phyloP scores from a whole-genome alignment of 139 green algal species.

The Deuterostichococcus epilithicus region DNA sequence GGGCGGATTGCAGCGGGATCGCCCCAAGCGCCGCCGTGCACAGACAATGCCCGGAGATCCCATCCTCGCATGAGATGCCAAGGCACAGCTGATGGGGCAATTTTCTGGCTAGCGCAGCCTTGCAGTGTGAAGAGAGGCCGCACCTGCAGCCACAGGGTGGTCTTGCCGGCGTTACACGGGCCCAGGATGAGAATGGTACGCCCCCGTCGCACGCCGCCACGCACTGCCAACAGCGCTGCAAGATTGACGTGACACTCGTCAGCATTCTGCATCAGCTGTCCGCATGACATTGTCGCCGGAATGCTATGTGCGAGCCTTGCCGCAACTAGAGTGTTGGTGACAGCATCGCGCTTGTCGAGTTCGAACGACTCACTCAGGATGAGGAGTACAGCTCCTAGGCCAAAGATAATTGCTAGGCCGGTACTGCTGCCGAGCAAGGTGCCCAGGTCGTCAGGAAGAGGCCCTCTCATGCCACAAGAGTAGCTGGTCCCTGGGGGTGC shows the following conservation, averaged over 20 bases:
- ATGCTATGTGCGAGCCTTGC: too few species aligned
- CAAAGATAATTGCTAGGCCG: slow-evolving; percentile 3
- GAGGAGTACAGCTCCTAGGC: slow-evolving; percentile 1
- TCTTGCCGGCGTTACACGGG: slow-evolving; percentile 70
- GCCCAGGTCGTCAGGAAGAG: not conserved
- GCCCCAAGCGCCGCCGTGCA: too few species aligned
- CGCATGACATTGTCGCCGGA: too few species aligned
- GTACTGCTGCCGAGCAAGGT: not conserved
- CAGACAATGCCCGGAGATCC: too few species aligned
- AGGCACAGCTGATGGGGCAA: not conserved
- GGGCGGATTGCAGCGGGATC: too few species aligned
- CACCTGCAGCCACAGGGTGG: slow-evolving; percentile 66
- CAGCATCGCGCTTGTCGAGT: too few species aligned
- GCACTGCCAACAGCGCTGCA: slow-evolving; percentile 19
- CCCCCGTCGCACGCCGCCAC: slow-evolving; percentile 6
- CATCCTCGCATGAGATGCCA: not conserved
- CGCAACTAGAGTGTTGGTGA: too few species aligned
- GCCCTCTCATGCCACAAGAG: not conserved
- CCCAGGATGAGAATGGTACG: slow-evolving; percentile 57
- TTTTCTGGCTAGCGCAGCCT: not conserved
- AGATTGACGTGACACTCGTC: too few species aligned
- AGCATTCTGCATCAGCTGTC: too few species aligned
- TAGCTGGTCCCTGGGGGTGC: not conserved
- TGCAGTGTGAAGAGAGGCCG: not conserved
- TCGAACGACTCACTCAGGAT: slow-evolving; percentile 7